These are phyloP conservation scores for Apophysomyces trapeziformis DNA, from an alignment of 371 early-diverging fungal genomes.

Conservation along the genomic window DNA sequence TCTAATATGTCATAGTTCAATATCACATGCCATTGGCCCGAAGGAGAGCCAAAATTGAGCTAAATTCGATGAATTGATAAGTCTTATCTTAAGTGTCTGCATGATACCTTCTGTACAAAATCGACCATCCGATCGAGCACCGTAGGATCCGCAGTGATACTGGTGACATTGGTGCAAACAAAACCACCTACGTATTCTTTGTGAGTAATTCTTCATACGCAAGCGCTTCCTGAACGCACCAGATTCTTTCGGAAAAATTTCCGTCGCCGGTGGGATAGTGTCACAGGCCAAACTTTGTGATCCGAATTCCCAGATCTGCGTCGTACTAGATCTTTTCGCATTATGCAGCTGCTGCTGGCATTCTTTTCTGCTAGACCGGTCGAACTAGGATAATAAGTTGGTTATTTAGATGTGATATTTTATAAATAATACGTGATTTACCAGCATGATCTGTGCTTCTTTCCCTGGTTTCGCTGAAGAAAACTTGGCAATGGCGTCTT, in stretches of 20 bases:
- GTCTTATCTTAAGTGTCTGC: not conserved
- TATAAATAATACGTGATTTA: not conserved
- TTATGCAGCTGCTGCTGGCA: conserved; percentile 5
- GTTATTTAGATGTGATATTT: not conserved
- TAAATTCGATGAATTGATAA: not conserved
- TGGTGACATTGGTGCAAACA: conserved; percentile 13
- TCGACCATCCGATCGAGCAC: conserved; percentile 2
- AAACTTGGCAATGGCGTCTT: conserved; percentile 7
- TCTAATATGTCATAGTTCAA: conserved; percentile 1
- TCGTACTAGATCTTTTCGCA: not conserved
- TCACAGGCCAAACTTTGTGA: not conserved
- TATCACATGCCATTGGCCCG: conserved; percentile 16
- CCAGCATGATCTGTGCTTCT: conserved; percentile 6
- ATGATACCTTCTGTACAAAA: not conserved
- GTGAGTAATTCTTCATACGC: too few relatives aligned
- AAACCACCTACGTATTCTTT: conserved; percentile 12
- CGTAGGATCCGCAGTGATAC: conserved; percentile 12
- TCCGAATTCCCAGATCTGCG: conserved; percentile 16
- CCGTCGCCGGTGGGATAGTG: conserved; percentile 5
- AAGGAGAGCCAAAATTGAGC: conserved; percentile 10
- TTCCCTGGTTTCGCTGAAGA: not conserved
- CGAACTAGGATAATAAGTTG: conserved; percentile 14
- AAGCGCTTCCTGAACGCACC: not conserved
- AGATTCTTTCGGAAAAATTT: conserved; percentile 13
- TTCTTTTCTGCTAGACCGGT: conserved; percentile 13